Evolutionary conservation across 805 yeast genomes (phyloP), one percentile per base, ranked within the genome.

Genomic region (Starmerella ratchasimensis): DNA sequence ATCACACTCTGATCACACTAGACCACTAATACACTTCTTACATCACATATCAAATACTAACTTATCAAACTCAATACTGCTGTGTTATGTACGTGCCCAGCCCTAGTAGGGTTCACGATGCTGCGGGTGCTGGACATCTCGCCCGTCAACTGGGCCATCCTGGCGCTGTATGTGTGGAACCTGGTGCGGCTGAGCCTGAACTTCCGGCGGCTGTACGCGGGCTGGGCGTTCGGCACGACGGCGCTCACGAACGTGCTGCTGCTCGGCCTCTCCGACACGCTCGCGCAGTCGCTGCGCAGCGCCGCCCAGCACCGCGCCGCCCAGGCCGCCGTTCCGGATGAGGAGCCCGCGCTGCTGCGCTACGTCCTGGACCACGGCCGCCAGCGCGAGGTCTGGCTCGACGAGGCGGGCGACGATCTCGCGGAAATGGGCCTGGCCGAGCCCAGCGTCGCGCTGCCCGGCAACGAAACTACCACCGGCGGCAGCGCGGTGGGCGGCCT

Each of bases 251-350:
- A 88, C 52, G 59, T 80, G 21, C 74, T 86, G 4, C 62, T 88
- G 4, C 81, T 75, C 55, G 95, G 94, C 0, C 74, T 83, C n/a
- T 84, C 96, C 0, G 97, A 88, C 55, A 72, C 86, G 0, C 54
- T 86, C 44, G 97, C 97, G 0, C 97, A 88, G 57, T 68, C 79
- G 3, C 63, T 83, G 3, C 52, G 71, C 4, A 59, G 66, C 24
- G 55, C 61, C 37, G 41, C 50, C 6, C 51, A 54, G 17, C 51
- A 33, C 18, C 27, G 32, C n/a, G 16, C 11, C 15, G n/a, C 14
- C 1, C 10, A 11, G 13, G 34, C 13, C 5, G 16, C 32, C 1
- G 13, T 37, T 5, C 31, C 41, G 8, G 33, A 9, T 7, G 31
- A 43, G 32, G 25, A 39, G 21, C 24, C 34, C 15, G 21, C 36